Evolutionary conservation across 2,329 filamentous ascomycete species (phyloP), one percentile per base, ranked within the genome.

Genomic region (Mycosphaerella sp.): DNA sequence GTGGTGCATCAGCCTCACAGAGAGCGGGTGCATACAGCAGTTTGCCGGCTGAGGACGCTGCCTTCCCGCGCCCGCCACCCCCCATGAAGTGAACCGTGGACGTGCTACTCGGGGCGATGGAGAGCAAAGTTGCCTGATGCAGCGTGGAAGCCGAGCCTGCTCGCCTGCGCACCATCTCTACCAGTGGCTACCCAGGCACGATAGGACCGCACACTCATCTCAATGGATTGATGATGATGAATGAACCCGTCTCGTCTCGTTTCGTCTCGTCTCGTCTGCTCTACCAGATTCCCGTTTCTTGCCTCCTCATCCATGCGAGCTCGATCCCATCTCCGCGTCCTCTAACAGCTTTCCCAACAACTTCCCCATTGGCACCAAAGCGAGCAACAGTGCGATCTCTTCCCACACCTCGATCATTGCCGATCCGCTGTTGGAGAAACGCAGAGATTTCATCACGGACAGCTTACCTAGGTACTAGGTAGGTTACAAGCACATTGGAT

Each of bases 21-120:
- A 55, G 9, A n/a, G 41, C 55, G 57, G 57, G 50, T 55, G 50
- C 50, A 45, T 34, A 53, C 59, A 59, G 57, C 52, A 59, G 57
- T 61, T 61, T 53, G 48, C 34, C 55, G 48, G 51, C 50, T 41
- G 42, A 48, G 40, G 46, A 54, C 14, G 36, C 38, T 54, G 23
- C 54, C 50, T 41, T 47, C 49, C 36, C 53, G 48, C 39, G 51
- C 54, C 21, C 21, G 21, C 21, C 14, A 17, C 14, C 21, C 21
- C 21, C 21, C 21, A 48, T 29, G 47, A 54, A 52, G 45, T 43
- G 46, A 49, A 46, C 38, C 43, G 29, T 55, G 43, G 43, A 54
- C 40, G 14, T 50, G 36, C 48, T 42, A 36, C 41, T 42, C 41
- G 40, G 48, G 26, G 26, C 26, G 5, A 6, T 6, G 5, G 26